Evolutionary conservation across 805 yeast species (phyloP).

Genomic region (Cyberlindnera saturnus): DNA sequence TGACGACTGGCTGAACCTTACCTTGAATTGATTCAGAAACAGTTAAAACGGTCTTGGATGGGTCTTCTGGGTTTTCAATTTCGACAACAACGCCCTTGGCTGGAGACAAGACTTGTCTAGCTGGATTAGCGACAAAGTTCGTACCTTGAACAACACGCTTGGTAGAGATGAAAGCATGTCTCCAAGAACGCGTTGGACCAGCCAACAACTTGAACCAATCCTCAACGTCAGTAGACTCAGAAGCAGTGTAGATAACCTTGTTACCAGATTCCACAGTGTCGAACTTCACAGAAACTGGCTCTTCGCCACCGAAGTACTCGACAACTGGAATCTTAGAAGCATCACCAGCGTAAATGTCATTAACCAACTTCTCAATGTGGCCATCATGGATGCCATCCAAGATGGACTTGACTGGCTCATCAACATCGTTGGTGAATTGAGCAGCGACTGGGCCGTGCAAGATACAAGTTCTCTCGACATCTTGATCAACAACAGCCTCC

Average conservation of each 20-base stretch:
- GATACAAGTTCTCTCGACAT: conserved; percentile 98
- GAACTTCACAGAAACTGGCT: conserved; percentile 34
- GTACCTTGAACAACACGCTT: conserved; percentile 80
- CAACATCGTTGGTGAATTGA: conserved; percentile 75
- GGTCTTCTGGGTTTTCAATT: conserved; percentile 45
- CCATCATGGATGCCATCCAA: conserved; percentile 87
- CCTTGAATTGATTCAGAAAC: conserved; percentile 73
- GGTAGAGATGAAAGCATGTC: conserved; percentile 81
- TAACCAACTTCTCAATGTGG: conserved; percentile 65
- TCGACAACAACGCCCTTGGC: conserved; percentile 55
- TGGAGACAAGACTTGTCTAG: conserved; percentile 77
- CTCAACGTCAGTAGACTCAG: conserved; percentile 27
- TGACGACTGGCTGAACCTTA: conserved; percentile 57
- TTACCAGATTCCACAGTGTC: conserved; percentile 28
- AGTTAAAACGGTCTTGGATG: conserved; percentile 52
- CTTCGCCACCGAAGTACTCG: conserved; percentile 79
- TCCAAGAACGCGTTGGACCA: conserved; percentile 77
- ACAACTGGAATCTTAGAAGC: conserved; percentile 73
- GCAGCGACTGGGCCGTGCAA: conserved; percentile 99
- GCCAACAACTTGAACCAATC: conserved; percentile 80
- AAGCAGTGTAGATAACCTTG: conserved; percentile 34
- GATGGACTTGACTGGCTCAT: conserved; percentile 90
- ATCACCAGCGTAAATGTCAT: conserved; percentile 68
- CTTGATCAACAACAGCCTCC: conserved; percentile 92
- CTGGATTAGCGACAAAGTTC: conserved; percentile 73